These are phyloP conservation scores for Cornus florida DNA, from an alignment of 148 eudicot species.

Conservation along the genomic window DNA sequence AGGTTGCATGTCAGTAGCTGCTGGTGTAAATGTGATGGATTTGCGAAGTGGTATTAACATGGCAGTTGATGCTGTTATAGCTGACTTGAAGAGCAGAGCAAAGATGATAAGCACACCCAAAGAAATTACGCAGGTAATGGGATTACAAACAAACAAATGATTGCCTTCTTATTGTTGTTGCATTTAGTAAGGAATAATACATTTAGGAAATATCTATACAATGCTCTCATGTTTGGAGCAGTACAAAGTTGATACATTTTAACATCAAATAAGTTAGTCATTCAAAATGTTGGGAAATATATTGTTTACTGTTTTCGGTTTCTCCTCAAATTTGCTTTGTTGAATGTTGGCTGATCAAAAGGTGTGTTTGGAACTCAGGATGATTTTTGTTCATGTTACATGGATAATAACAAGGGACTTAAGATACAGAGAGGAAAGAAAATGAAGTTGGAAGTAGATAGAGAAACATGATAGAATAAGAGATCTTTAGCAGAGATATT, in stretches of 20 bases:
- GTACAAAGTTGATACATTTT: not conserved
- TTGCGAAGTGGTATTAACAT: slow-evolving; percentile 84
- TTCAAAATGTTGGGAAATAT: not conserved
- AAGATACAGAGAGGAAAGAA: too few species aligned
- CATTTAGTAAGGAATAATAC: not conserved
- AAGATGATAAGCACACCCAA: slow-evolving; percentile 93
- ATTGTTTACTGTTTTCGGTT: not conserved
- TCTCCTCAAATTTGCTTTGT: not conserved
- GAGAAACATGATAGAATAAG: too few species aligned
- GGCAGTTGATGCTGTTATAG: slow-evolving; percentile 86
- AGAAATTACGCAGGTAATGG: slow-evolving; percentile 88
- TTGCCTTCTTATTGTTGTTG: not conserved
- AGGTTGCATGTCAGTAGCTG: slow-evolving; percentile 91
- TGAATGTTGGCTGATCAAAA: not conserved
- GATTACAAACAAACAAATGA: not conserved
- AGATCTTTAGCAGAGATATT: too few species aligned
- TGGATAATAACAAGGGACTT: too few species aligned
- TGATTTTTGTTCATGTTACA: too few species aligned
- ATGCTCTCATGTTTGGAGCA: not conserved
- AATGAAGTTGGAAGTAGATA: too few species aligned
- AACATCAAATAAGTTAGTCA: not conserved
- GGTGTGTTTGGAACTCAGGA: too few species aligned
- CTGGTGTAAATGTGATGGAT: slow-evolving; percentile 94
- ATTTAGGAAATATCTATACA: not conserved
- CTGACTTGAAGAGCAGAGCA: slow-evolving; percentile 76